Conservation (phyloP, 257 asterid genomes). For the Leptodermis oblonga region DNA sequence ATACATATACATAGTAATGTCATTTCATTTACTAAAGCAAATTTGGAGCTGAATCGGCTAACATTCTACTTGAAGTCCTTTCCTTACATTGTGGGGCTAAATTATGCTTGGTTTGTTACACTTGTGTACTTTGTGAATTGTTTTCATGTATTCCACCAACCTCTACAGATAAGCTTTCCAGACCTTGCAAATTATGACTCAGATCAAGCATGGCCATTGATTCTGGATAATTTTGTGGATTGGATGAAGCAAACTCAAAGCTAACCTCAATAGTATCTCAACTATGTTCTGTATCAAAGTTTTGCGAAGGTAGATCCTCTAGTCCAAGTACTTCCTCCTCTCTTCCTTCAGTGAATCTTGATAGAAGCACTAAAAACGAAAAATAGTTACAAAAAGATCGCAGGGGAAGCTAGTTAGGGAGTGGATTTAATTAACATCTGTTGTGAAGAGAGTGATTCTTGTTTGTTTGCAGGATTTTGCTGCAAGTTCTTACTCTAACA, state of each 20-base stretch:
- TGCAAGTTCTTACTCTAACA: slow-evolving; percentile 3
- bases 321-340: neutral
- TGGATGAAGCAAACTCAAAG: slow-evolving; percentile 32
- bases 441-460: neutral
- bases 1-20: neutral
- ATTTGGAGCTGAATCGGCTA: neutral
- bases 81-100: neutral
- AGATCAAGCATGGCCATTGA: slow-evolving; percentile 38
- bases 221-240: slow-evolving; percentile 40
- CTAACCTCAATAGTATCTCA: slow-evolving; percentile 1
- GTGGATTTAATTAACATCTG: neutral
- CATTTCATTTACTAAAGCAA: neutral
- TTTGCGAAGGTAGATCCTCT: slow-evolving; percentile 18
- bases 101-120: neutral
- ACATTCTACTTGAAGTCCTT: neutral
- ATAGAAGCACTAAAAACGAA: neutral
- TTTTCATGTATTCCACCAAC: neutral
- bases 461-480: slow-evolving; percentile 15
- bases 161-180: slow-evolving; percentile 35
- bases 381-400: neutral
- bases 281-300: neutral
- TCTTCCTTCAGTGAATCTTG: neutral
- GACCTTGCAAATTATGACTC: slow-evolving; percentile 32
- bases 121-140: neutral
- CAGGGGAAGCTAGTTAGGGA: neutral